Evolutionary conservation across 306 rosid species (phyloP).

Genomic region (Senna tora): DNA sequence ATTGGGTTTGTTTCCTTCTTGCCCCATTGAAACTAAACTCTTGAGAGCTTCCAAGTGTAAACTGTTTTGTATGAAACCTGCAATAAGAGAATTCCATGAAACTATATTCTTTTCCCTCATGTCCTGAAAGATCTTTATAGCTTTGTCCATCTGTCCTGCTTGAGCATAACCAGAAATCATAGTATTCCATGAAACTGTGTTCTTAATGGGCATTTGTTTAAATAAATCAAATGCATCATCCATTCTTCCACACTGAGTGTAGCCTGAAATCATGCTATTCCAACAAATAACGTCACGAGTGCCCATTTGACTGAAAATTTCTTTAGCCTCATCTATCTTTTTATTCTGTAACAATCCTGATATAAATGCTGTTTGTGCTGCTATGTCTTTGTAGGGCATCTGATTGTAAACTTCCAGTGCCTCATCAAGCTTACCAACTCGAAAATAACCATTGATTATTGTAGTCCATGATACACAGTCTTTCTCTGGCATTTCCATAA

Average conservation of each 20-base stretch:
- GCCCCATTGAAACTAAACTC: conserved; percentile 56
- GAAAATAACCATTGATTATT: conserved; percentile 68
- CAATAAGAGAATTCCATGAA: conserved; percentile 80
- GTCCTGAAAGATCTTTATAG: conserved; percentile 51
- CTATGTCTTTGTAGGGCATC: conserved; percentile 74
- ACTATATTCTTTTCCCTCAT: conserved; percentile 61
- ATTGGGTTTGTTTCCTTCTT: conserved; percentile 63
- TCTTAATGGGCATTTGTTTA: conserved; percentile 64
- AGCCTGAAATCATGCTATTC: conserved; percentile 86
- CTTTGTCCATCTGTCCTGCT: conserved; percentile 70
- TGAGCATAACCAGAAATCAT: conserved; percentile 79
- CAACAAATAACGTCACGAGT: conserved; percentile 66
- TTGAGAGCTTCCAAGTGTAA: conserved; percentile 64
- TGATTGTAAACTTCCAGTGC: conserved; percentile 58
- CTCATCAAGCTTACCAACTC: conserved; percentile 65
- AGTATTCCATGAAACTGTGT: conserved; percentile 75
- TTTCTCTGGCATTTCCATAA: conserved; percentile 61
- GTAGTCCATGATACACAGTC: conserved; percentile 90
- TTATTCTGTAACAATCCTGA: conserved; percentile 65
- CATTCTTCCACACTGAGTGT: conserved; percentile 68
- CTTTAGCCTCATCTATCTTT: conserved; percentile 68
- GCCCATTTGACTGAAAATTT: conserved; percentile 56
- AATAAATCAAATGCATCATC: conserved; percentile 64
- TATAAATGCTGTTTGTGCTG: conserved; percentile 80
- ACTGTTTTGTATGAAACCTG: conserved; percentile 71